Conservation (phyloP, 345 rosid species). For the Hibiscus syriacus region DNA sequence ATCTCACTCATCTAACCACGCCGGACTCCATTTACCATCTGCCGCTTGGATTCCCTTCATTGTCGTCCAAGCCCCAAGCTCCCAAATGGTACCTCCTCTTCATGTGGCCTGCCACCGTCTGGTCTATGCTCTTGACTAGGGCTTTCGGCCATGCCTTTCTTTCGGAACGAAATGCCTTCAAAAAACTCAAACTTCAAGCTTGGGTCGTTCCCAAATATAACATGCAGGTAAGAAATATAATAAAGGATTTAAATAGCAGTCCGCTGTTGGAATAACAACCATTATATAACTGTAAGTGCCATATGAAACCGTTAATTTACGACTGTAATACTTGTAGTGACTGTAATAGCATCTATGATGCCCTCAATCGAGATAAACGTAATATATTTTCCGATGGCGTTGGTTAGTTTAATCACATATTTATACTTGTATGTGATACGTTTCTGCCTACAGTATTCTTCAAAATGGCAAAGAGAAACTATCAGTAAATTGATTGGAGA, state of each 20-base stretch:
- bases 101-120: slow-evolving; percentile 32
- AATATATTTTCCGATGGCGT: too few species aligned
- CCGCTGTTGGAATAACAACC: too few species aligned
- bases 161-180: slow-evolving; percentile 25
- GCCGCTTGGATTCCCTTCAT: slow-evolving; percentile 32
- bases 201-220: slow-evolving; percentile 42
- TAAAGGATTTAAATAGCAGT: too few species aligned
- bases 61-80: slow-evolving; percentile 29
- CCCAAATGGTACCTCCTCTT: slow-evolving; percentile 17
- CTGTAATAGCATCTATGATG: too few species aligned
- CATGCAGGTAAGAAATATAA: slow-evolving; percentile 28
- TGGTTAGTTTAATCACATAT: too few species aligned
- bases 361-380: too few species aligned
- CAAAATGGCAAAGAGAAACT: slow-evolving; percentile 13
- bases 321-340: too few species aligned
- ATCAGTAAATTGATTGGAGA: slow-evolving; percentile 29
- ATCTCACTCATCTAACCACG: slow-evolving; percentile 38
- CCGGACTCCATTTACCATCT: slow-evolving; percentile 37
- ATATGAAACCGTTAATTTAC: too few species aligned
- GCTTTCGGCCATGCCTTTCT: slow-evolving; percentile 18
- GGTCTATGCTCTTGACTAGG: slow-evolving; percentile 17
- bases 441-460: slow-evolving; percentile 13
- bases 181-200: slow-evolving; percentile 27
- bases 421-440: too few species aligned
- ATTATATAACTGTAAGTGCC: too few species aligned